phyloP scores from a whole-genome alignment of 768 basidiomycete genomes.

The Leccinum pellstonianum region DNA sequence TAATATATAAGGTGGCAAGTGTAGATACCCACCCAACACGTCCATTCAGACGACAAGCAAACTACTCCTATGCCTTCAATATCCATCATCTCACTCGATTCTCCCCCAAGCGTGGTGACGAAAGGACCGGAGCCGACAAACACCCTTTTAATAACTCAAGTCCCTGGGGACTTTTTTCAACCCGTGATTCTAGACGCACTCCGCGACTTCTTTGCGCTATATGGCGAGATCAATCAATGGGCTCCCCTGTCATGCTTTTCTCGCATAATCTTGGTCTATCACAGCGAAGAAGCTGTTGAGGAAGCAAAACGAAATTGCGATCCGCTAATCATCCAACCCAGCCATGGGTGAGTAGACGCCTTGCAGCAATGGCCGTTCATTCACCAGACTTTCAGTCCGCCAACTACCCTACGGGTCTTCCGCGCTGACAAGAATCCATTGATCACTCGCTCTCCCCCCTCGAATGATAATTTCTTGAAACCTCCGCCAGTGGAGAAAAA shows the following conservation, averaged over 20 bases:
- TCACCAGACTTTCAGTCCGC: conserved; percentile 37
- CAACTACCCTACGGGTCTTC: conserved; percentile 62
- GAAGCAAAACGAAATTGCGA: conserved; percentile 65
- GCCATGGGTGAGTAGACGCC: conserved; percentile 44
- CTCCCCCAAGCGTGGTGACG: background rate
- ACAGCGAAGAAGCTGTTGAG: conserved; percentile 60
- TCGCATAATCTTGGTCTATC: conserved; percentile 81
- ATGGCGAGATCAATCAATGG: conserved; percentile 88
- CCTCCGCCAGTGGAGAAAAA: conserved; percentile 87
- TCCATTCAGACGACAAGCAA: conserved; percentile 3
- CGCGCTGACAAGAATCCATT: conserved; percentile 73
- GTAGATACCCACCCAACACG: background rate
- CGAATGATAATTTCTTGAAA: conserved; percentile 42
- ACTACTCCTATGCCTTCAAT: conserved; percentile 26
- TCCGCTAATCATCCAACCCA: conserved; percentile 57
- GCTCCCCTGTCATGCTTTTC: conserved; percentile 81
- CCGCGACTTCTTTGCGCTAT: conserved; percentile 66
- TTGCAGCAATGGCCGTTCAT: background rate
- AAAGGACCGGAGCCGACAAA: conserved; percentile 53
- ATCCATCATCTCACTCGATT: conserved; percentile 25
- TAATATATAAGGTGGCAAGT: conserved; percentile 7
- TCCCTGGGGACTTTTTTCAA: conserved; percentile 79
- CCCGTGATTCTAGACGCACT: conserved; percentile 65
- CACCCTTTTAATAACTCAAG: conserved; percentile 75
- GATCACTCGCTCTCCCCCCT: conserved; percentile 35